Conservation (phyloP, 2,329 filamentous ascomycete genomes). For the Cercospora citrullina region DNA sequence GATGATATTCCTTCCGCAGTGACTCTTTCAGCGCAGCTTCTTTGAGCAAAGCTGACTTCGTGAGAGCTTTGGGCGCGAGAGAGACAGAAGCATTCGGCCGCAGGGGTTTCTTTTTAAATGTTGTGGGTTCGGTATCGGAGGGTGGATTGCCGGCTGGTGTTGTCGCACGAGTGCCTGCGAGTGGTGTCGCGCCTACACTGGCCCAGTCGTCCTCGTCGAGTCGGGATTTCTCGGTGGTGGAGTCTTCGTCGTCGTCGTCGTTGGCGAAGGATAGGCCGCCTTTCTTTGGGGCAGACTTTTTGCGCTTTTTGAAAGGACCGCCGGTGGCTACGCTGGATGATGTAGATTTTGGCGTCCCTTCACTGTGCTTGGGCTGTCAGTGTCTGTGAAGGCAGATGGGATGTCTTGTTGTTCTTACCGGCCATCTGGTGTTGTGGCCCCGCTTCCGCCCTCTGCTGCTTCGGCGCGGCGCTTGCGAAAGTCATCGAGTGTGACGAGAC, state of each 20-base stretch:
- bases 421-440: constrained; percentile 57
- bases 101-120: constrained; percentile 49
- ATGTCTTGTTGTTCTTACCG: constrained; percentile 52
- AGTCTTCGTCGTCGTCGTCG: constrained; percentile 62
- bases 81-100: constrained; percentile 62
- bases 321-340: constrained; percentile 4
- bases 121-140: constrained; percentile 10
- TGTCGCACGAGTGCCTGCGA: constrained; percentile 5
- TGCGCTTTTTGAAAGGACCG: constrained; percentile 57
- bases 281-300: constrained; percentile 50
- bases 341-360: constrained; percentile 50
- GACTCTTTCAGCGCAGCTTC: constrained; percentile 77
- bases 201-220: constrained; percentile 4
- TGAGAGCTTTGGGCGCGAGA: constrained; percentile 70
- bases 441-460: constrained; percentile 65
- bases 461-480: constrained; percentile 95
- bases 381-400: constrained; percentile 22
- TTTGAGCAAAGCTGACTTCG: constrained; percentile 72
- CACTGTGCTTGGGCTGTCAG: constrained; percentile 61
- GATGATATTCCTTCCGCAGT: constrained; percentile 76
- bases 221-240: constrained; percentile 1
- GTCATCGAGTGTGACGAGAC: constrained; percentile 86
- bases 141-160: constrained; percentile 6
- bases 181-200: constrained; percentile 3
- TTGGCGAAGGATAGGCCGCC: constrained; percentile 68